phyloP scores from a whole-genome alignment of 768 basidiomycete genomes.

The Cystofilobasidium ferigula region DNA sequence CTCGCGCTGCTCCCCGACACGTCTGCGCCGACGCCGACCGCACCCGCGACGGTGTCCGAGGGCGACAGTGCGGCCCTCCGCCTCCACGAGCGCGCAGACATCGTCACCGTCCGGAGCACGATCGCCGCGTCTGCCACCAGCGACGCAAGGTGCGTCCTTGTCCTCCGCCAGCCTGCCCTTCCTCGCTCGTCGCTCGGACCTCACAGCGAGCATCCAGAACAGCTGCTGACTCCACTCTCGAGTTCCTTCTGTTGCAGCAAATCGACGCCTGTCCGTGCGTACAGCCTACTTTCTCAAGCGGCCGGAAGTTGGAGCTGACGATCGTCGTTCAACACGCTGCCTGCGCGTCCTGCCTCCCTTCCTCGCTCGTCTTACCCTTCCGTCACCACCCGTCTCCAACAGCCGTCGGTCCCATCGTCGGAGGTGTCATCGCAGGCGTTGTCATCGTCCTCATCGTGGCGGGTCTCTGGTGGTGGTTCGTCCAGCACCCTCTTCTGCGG shows the following conservation, averaged over 20 bases:
- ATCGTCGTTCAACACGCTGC: background rate
- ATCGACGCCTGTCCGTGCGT: background rate
- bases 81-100: background rate
- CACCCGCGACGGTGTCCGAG: background rate
- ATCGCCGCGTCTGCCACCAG: background rate
- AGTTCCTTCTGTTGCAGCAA: background rate
- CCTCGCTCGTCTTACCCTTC: background rate
- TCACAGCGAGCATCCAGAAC: too few relatives aligned
- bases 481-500: background rate
- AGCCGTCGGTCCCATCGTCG: slow-evolving; percentile 17
- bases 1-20: too few relatives aligned
- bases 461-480: slow-evolving; percentile 17
- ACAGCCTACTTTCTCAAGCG: too few relatives aligned
- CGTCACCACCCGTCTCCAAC: background rate
- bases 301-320: too few relatives aligned
- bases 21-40: background rate
- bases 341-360: background rate
- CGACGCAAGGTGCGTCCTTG: background rate
- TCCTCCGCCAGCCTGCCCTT: background rate
- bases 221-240: too few relatives aligned
- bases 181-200: background rate
- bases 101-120: slow-evolving; percentile 1
- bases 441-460: slow-evolving; percentile 9
- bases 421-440: slow-evolving; percentile 12
- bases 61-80: background rate